Evolutionary conservation across 805 yeast genomes (phyloP), one percentile per base, ranked within the genome.

Genomic region (Schwanniomyces vanrijiae): DNA sequence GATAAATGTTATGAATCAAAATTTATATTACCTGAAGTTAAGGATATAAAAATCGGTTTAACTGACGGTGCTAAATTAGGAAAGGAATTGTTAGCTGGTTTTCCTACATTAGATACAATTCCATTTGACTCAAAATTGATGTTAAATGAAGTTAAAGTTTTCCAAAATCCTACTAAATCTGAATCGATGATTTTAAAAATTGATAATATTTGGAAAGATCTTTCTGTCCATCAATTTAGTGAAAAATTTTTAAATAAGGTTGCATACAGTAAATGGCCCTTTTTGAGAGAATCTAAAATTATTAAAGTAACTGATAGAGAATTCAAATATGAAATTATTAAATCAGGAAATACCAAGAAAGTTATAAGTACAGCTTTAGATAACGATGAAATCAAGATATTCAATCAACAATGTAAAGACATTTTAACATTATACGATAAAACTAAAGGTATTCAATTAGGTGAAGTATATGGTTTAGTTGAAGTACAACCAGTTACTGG

Each of bases 241-340:
- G 77, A 80, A 47, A 77, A 82, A 56, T 81, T 77, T 46, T 56
- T 86, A 45, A 84, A 82, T 40, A 76, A 82, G 47, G 66, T 82
- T 42, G 86, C 88, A 2, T 91, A 83, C 61, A 80, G 88, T 10
- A 81, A 84, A 55, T 94, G 96, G 92, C 99, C 99, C n/a, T 88
- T 82, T 59, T 71, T 94, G 54, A 78, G 83, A 55, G 97, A 92
- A 67, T 86, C 90, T 8, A 82, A 79, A 58, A 82, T 92, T 35
- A 71, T 82, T 10, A 75, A 77, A 19, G 79, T 92, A 3, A 62
- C 75, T 29, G 91, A 87, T 61, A 78, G 75, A 11, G 64, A 71
- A 14, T 67, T 64, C 55, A 73, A 71, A 39, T 87, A 79, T 56
- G 80, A 73, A 43, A 60, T 62, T 3, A 53, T 64, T 29, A 76